Conservation (phyloP, 805 yeast species). For the Blastobotrys attinorum region DNA sequence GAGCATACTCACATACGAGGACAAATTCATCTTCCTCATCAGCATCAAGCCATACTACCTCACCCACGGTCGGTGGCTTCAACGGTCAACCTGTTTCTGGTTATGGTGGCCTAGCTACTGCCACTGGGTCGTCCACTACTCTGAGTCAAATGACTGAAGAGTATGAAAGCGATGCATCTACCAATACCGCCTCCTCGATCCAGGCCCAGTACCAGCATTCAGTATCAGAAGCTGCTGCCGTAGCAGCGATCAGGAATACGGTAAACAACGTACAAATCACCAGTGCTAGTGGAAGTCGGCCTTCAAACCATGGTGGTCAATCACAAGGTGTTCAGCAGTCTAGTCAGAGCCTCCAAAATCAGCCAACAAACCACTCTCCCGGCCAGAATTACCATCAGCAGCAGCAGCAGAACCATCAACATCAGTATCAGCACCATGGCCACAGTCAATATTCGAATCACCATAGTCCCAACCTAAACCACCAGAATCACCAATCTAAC, state of each 20-base stretch:
- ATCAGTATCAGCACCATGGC: background rate
- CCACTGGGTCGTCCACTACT: too few relatives aligned
- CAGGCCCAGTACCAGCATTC: conserved; percentile 3
- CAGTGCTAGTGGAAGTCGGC: background rate
- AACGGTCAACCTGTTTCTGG: too few relatives aligned
- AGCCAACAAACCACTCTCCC: background rate
- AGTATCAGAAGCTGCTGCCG: conserved; percentile 22
- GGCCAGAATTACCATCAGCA: too few relatives aligned
- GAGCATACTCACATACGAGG: conserved; percentile 18
- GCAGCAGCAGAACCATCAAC: background rate
- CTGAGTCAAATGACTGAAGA: background rate
- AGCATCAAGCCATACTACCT: conserved; percentile 14
- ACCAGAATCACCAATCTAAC: too few relatives aligned
- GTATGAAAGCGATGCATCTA: background rate
- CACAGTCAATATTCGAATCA: background rate
- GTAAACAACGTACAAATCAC: background rate
- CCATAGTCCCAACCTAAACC: background rate
- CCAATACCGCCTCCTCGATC: background rate
- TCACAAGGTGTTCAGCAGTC: background rate
- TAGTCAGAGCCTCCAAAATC: background rate
- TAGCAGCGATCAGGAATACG: conserved; percentile 17
- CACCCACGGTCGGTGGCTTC: conserved; percentile 11
- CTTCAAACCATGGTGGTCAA: background rate
- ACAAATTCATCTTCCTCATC: conserved; percentile 22
- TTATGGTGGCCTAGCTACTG: too few relatives aligned